These are phyloP conservation scores for Bryum argenteum DNA, from an alignment of 225 moss, liverwort and hornwort genomes.

Conservation along the genomic window DNA sequence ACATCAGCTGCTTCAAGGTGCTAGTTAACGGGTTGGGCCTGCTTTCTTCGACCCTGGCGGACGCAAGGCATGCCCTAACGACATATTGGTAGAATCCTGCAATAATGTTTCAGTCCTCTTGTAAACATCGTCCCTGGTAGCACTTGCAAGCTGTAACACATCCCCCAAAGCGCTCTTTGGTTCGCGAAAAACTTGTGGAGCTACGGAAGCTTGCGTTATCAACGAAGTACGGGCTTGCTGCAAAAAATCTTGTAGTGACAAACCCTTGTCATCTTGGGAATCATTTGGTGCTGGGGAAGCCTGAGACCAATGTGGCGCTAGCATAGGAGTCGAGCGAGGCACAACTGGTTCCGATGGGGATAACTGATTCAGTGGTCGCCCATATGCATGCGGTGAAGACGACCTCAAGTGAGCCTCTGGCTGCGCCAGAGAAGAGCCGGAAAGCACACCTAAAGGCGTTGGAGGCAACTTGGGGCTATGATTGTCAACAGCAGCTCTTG, in stretches of 20 bases:
- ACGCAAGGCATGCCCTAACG: conserved; percentile 35
- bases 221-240: conserved; percentile 35
- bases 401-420: conserved; percentile 22
- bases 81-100: conserved; percentile 40
- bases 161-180: conserved; percentile 35
- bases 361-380: conserved; percentile 7
- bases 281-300: conserved; percentile 22
- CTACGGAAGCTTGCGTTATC: conserved; percentile 26
- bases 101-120: conserved; percentile 31
- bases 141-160: conserved; percentile 34
- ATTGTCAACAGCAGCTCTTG: conserved; percentile 9
- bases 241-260: conserved; percentile 46
- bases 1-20: conserved; percentile 30
- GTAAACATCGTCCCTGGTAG: conserved; percentile 29
- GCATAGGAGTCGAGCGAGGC: conserved; percentile 17
- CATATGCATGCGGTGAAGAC: conserved; percentile 1
- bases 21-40: conserved; percentile 21
- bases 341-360: conserved; percentile 16
- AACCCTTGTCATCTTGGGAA: conserved; percentile 23
- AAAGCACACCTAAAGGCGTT: conserved; percentile 22
- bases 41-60: conserved; percentile 39
- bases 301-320: conserved; percentile 25
- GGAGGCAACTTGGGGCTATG: conserved; percentile 15
- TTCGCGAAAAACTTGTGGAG: conserved; percentile 29
- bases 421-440: conserved; percentile 6